Evolutionary conservation across 306 rosid genomes (phyloP).

Genomic region (Canavalia ensiformis): DNA sequence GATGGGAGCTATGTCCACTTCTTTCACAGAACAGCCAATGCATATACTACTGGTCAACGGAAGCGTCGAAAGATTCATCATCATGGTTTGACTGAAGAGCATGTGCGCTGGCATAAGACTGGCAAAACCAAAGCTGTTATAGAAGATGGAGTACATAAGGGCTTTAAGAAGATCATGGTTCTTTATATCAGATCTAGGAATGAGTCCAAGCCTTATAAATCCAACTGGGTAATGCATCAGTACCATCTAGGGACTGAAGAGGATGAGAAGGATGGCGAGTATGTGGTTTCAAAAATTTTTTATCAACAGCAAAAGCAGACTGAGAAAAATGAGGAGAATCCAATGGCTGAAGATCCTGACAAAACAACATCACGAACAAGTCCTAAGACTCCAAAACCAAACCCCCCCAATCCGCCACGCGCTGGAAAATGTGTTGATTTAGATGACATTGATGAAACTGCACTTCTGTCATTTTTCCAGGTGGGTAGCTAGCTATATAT

Average conservation of each 20-base stretch:
- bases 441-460: conserved; percentile 53
- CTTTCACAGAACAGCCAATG: conserved; percentile 78
- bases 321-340: conserved; percentile 57
- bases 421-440: conserved; percentile 50
- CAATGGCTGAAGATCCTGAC: conserved; percentile 59
- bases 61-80: conserved; percentile 65
- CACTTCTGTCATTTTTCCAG: conserved; percentile 51
- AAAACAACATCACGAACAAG: conserved; percentile 54
- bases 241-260: conserved; percentile 84
- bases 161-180: conserved; percentile 91
- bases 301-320: conserved; percentile 69
- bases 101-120: conserved; percentile 66
- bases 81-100: conserved; percentile 52
- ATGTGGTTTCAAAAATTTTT: conserved; percentile 80
- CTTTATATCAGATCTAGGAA: conserved; percentile 71
- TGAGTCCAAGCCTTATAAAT: conserved; percentile 68
- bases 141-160: conserved; percentile 60
- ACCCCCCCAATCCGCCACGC: conserved; percentile 74
- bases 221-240: conserved; percentile 94
- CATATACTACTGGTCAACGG: conserved; percentile 81
- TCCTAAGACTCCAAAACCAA: conserved; percentile 79
- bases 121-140: conserved; percentile 58
- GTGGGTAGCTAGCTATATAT: conserved; percentile 50
- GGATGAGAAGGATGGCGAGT: conserved; percentile 83
- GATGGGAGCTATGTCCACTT: conserved; percentile 84